These are phyloP conservation scores for Musa itinerans DNA, from an alignment of 176 grass and related monocot genomes.

Conservation along the genomic window DNA sequence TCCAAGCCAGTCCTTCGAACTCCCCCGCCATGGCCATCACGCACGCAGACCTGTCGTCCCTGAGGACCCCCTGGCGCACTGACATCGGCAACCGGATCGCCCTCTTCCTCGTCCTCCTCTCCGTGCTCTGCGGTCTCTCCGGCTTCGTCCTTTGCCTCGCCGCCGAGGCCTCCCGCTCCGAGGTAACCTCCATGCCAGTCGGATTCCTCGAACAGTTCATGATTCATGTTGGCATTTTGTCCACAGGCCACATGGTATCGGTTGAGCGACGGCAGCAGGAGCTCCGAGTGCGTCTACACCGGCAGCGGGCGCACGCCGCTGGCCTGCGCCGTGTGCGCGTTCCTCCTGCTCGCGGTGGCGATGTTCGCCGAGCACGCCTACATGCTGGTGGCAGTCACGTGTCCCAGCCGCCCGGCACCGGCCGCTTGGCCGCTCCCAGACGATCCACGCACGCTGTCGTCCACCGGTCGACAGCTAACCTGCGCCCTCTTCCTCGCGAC, in stretches of 20 bases:
- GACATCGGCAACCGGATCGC: slow-evolving; percentile 38
- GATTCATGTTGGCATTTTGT: not conserved
- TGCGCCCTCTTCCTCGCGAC: slow-evolving; percentile 74
- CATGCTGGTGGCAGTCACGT: slow-evolving; percentile 69
- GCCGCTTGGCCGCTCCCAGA: slow-evolving; percentile 27
- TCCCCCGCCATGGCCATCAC: slow-evolving; percentile 48
- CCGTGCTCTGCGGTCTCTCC: slow-evolving; percentile 60
- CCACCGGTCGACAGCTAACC: slow-evolving; percentile 29
- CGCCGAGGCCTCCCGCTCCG: slow-evolving; percentile 62
- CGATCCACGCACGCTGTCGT: slow-evolving; percentile 26
- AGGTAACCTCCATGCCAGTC: slow-evolving; percentile 24
- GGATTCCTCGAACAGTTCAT: not conserved
- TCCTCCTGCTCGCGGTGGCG: slow-evolving; percentile 76
- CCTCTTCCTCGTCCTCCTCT: slow-evolving; percentile 55
- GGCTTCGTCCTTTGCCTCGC: slow-evolving; percentile 84
- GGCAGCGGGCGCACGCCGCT: slow-evolving; percentile 45
- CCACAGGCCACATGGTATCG: slow-evolving; percentile 61
- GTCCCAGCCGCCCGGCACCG: slow-evolving; percentile 8
- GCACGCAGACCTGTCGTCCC: slow-evolving; percentile 67
- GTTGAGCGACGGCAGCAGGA: slow-evolving; percentile 31
- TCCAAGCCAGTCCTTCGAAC: not conserved
- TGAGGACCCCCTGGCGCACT: slow-evolving; percentile 23
- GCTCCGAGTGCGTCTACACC: slow-evolving; percentile 58
- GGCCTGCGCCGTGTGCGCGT: slow-evolving; percentile 55
- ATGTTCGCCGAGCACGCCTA: slow-evolving; percentile 86